Evolutionary conservation across 2,329 filamentous ascomycete genomes (phyloP), one percentile per base, ranked within the genome.

Genomic region (Claviceps paspali): DNA sequence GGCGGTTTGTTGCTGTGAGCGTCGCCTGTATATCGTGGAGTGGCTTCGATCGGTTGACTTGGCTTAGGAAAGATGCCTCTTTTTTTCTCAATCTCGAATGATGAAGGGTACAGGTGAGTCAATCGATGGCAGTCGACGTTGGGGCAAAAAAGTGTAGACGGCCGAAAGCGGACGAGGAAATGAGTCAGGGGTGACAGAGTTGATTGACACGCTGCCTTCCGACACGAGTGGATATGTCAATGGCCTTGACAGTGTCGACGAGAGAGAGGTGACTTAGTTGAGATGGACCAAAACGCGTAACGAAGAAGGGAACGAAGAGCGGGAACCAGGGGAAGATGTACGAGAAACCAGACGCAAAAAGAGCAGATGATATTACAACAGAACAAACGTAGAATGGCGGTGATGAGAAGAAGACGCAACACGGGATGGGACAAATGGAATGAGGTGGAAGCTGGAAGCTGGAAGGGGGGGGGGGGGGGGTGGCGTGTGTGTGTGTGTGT

Each of bases 261-360:
- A 53, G 51, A 51, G 53, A 52, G 52, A 56, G 52, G 52, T n/a
- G 51, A 44, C 51, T 51, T 52, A 36, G 53, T 51, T 46, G 43
- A 46, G 48, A 49, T 17, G 33, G 14, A 42, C 34, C 29, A 23
- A 37, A 36, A 26, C 29, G 35, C 28, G 41, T 35, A 27, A 40
- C 36, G 35, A 36, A 38, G 46, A 39, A 45, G 43, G 38, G 42
- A 19, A 36, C 29, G 15, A 35, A 40, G 35, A 33, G 47, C 43
- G 45, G 48, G 52, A 49, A n/a, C n/a, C n/a, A 46, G 51, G 49
- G 47, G 49, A 41, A 46, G 41, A 42, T 36, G 29, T 23, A 47
- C 39, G 47, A 47, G 43, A 46, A 8, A 22, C 8, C 5, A 8
- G 46, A 46, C 43, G 49, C 43, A 21, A 18, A 21, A 18, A 51